Percentiles rank a stretch among this genome's conserved stretches.
Conservation (phyloP, 2,329 filamentous ascomycete genomes). For the Phoma herbarum region DNA sequence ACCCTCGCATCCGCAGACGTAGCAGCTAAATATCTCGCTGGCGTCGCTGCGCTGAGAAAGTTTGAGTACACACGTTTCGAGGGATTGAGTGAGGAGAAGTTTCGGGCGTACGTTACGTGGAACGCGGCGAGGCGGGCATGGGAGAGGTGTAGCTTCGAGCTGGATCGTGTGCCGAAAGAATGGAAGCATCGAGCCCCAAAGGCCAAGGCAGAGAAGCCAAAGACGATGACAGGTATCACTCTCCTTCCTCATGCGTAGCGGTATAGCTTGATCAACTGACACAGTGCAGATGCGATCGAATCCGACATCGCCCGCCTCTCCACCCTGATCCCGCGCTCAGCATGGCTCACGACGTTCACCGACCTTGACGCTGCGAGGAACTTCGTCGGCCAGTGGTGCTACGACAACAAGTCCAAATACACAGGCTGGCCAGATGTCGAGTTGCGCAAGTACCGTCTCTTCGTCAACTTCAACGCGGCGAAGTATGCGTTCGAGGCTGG, state of each 20-base stretch:
- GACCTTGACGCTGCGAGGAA: conserved; percentile 21
- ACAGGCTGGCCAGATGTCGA: conserved; percentile 11
- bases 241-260: neutral
- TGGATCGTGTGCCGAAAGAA: neutral
- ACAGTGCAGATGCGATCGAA: conserved; percentile 3
- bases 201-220: neutral
- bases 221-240: neutral
- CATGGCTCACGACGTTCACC: conserved; percentile 2
- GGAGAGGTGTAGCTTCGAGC: neutral
- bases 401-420: conserved; percentile 3
- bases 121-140: conserved; percentile 6
- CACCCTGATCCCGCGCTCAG: neutral
- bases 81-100: conserved; percentile 3
- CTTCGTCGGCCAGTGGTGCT: conserved; percentile 3
- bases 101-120: conserved; percentile 8
- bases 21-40: conserved; percentile 4
- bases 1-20: neutral
- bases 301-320: conserved; percentile 1
- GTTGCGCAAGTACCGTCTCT: conserved; percentile 4
- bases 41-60: neutral
- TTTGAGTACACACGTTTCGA: conserved; percentile 4
- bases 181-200: neutral
- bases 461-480: conserved; percentile 14
- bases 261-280: too few species aligned
- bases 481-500: conserved; percentile 14